phyloP scores from a whole-genome alignment of 768 basidiomycete species.

The Strobilomyces confusus region DNA sequence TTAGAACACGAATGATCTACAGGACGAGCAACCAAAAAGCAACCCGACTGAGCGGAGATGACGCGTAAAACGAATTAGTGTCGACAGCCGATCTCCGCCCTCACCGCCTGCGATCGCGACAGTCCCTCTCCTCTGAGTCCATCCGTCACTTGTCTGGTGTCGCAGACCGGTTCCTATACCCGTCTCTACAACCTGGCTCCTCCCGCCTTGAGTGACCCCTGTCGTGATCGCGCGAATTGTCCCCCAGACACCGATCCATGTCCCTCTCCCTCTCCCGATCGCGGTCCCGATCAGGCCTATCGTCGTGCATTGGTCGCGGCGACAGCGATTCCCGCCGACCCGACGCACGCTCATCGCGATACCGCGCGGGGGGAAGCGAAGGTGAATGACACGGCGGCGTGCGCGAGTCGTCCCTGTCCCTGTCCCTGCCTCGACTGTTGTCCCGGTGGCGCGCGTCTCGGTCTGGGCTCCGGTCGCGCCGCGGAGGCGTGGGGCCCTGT shows the following conservation, averaged over 20 bases:
- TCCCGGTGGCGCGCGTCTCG: constrained; percentile 14
- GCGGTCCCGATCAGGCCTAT: constrained; percentile 18
- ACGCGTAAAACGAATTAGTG: constrained; percentile 1
- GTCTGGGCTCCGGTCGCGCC: constrained; percentile 22
- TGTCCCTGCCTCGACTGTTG: constrained; percentile 17
- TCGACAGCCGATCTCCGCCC: not conserved
- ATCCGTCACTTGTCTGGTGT: constrained; percentile 22
- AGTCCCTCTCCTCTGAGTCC: constrained; percentile 23
- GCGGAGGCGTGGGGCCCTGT: constrained; percentile 34
- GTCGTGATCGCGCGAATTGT: constrained; percentile 24
- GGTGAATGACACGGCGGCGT: constrained; percentile 29
- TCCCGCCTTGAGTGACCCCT: constrained; percentile 17
- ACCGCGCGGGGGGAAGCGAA: constrained; percentile 23
- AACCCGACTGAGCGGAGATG: too few relatives aligned
- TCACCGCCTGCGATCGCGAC: constrained; percentile 27
- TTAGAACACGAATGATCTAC: too few relatives aligned
- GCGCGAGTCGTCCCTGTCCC: constrained; percentile 33
- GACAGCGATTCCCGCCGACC: constrained; percentile 25
- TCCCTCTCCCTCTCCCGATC: too few relatives aligned
- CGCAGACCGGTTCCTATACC: constrained; percentile 19
- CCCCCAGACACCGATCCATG: constrained; percentile 24
- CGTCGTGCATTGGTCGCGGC: constrained; percentile 20
- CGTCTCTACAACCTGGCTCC: constrained; percentile 20
- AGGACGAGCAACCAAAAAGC: too few relatives aligned
- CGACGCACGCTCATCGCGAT: constrained; percentile 19